These are phyloP conservation scores for Boletellus emodensis DNA, from an alignment of 768 basidiomycete genomes.

Conservation along the genomic window DNA sequence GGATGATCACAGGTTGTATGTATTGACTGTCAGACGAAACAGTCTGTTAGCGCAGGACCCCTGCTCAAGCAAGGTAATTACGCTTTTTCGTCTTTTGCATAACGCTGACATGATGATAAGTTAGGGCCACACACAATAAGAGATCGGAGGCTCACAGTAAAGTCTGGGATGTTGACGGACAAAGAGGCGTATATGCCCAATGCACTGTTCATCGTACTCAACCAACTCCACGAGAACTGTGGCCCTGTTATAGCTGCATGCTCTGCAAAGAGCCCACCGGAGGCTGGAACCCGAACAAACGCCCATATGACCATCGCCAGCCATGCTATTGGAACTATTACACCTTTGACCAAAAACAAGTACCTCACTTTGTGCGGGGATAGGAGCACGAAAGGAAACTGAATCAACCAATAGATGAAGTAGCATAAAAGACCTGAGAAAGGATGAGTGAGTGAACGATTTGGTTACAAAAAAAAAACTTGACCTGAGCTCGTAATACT, in stretches of 20 bases:
- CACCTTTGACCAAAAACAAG: too few species aligned
- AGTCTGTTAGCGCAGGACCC: slow-evolving; percentile 3
- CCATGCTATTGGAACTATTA: too few species aligned
- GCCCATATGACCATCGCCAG: slow-evolving; percentile 54
- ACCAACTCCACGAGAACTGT: slow-evolving; percentile 72
- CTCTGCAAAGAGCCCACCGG: slow-evolving; percentile 53
- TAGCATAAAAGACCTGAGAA: slow-evolving; percentile 26
- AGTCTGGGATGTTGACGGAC: slow-evolving; percentile 81
- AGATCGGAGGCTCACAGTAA: slow-evolving; percentile 44
- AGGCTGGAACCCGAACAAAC: slow-evolving; percentile 60
- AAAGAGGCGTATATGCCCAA: slow-evolving; percentile 71
- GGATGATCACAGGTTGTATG: slow-evolving; percentile 72
- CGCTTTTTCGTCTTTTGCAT: slow-evolving; percentile 56
- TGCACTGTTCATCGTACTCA: slow-evolving; percentile 71
- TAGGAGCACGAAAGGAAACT: too few species aligned
- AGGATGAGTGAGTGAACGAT: too few species aligned
- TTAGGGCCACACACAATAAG: not conserved
- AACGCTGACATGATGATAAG: slow-evolving; percentile 44
- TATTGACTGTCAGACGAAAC: slow-evolving; percentile 48
- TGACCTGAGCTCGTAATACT: slow-evolving; percentile 53
- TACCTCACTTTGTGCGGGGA: too few species aligned
- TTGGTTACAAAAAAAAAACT: not conserved
- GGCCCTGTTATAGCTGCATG: slow-evolving; percentile 45
- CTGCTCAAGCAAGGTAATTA: slow-evolving; percentile 3
- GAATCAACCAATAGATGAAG: too few species aligned